phyloP scores from a whole-genome alignment of 2,329 filamentous ascomycete species.

The Byssochlamys sp. region DNA sequence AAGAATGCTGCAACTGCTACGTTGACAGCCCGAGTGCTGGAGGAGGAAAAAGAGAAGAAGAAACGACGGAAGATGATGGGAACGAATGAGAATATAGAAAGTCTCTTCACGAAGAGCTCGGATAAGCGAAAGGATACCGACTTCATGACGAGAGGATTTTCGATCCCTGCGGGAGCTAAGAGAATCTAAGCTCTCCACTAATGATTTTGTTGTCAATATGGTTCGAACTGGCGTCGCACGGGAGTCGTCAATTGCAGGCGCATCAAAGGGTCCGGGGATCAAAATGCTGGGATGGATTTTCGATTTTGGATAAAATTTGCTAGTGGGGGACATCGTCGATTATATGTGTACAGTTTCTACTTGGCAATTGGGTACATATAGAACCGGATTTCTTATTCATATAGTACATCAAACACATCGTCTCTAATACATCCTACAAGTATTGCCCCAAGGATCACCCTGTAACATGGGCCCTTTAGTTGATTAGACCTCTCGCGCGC shows the following conservation, averaged over 20 bases:
- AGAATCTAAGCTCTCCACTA: conserved; percentile 16
- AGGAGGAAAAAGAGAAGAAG: conserved; percentile 73
- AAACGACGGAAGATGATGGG: conserved; percentile 66
- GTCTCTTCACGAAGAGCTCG: conserved; percentile 41
- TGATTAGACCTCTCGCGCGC: conserved; percentile 50
- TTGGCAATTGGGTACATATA: not conserved
- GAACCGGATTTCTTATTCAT: conserved; percentile 7
- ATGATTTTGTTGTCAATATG: not conserved
- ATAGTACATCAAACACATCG: conserved; percentile 12
- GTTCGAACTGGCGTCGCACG: conserved; percentile 3
- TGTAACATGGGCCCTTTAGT: conserved; percentile 18
- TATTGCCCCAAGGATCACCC: not conserved
- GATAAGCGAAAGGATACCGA: conserved; percentile 39
- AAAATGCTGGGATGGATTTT: not conserved
- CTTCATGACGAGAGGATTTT: conserved; percentile 52
- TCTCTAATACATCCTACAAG: conserved; percentile 5
- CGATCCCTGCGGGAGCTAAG: conserved; percentile 38
- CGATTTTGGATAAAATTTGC: not conserved
- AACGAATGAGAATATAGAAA: conserved; percentile 47
- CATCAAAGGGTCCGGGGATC: not conserved
- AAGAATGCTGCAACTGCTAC: conserved; percentile 81
- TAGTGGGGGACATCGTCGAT: not conserved
- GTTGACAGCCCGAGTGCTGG: conserved; percentile 74
- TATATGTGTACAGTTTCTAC: not conserved
- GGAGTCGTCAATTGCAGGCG: not conserved